Conservation (phyloP, 495 filamentous ascomycete species). For the Hyaloscypha hepaticicola region DNA sequence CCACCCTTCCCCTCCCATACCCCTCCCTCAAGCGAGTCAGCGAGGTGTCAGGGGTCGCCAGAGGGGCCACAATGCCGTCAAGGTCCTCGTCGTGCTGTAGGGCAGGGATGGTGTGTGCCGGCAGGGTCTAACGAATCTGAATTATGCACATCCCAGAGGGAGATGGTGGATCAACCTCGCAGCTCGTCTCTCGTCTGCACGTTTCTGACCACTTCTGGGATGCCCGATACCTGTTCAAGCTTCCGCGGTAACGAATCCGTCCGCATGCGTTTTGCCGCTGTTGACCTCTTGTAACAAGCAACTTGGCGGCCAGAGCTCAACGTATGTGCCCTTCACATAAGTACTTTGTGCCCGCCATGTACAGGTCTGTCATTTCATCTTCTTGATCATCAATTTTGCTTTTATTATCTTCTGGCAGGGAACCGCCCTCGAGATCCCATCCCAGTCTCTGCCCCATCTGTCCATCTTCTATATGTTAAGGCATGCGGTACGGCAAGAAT, state of each 20-base stretch:
- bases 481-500: slow-evolving; percentile 21
- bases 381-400: slow-evolving; percentile 19
- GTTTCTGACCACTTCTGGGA: slow-evolving; percentile 23
- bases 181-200: slow-evolving; percentile 19
- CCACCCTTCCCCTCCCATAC: neutral
- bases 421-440: no score
- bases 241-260: slow-evolving; percentile 16
- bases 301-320: slow-evolving; percentile 28
- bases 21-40: neutral
- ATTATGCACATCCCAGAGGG: slow-evolving; percentile 26
- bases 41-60: neutral
- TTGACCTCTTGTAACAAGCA: slow-evolving; percentile 21
- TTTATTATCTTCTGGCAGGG: slow-evolving; percentile 22
- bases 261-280: slow-evolving; percentile 12
- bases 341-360: slow-evolving; percentile 17
- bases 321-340: slow-evolving; percentile 24
- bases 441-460: neutral
- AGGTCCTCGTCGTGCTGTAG: neutral
- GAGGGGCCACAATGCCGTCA: neutral
- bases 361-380: slow-evolving; percentile 6
- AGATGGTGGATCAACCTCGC: slow-evolving; percentile 33
- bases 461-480: slow-evolving; percentile 24
- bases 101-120: neutral
- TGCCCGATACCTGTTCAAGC: slow-evolving; percentile 9
- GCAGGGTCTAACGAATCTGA: slow-evolving; percentile 14